A percentile compares a stretch with the other conserved stretches of the same genome.
These are phyloP conservation scores for Paramecium biaurelia DNA, from an alignment of 73 alveolate genomes.

Conservation along the genomic window DNA sequence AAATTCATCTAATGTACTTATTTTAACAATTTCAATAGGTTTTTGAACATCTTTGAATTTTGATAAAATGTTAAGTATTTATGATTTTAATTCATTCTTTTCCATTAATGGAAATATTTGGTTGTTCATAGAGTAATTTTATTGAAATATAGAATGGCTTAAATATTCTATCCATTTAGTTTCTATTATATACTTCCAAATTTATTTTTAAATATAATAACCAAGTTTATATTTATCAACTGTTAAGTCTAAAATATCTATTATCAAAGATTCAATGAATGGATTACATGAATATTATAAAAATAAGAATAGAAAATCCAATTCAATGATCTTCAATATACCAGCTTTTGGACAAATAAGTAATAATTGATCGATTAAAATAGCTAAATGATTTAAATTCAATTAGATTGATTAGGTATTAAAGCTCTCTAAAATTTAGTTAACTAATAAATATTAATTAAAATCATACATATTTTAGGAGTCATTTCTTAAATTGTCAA, in stretches of 20 bases:
- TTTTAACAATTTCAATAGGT: not conserved
- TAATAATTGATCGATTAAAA: not conserved
- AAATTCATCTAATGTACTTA: not conserved
- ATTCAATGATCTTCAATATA: not conserved
- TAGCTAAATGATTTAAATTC: not conserved
- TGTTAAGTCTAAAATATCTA: not conserved
- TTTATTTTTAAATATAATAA: not conserved
- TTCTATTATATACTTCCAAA: not conserved
- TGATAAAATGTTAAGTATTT: not conserved
- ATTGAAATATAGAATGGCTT: not conserved
- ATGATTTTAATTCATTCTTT: not conserved
- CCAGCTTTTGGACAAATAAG: not conserved
- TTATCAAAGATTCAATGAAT: not conserved
- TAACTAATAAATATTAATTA: not conserved
- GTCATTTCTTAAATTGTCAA: not conserved
- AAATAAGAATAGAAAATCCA: not conserved
- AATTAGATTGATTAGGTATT: not conserved
- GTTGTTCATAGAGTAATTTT: not conserved
- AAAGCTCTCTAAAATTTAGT: not conserved
- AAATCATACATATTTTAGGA: not conserved
- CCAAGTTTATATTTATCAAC: conserved; percentile 16
- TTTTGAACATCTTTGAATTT: not conserved
- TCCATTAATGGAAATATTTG: not conserved
- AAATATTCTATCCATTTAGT: conserved; percentile 18
- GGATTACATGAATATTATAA: not conserved